These are phyloP conservation scores for Tetradesmus lagerheimii DNA, from an alignment of 139 green algal genomes.

Conservation along the genomic window DNA sequence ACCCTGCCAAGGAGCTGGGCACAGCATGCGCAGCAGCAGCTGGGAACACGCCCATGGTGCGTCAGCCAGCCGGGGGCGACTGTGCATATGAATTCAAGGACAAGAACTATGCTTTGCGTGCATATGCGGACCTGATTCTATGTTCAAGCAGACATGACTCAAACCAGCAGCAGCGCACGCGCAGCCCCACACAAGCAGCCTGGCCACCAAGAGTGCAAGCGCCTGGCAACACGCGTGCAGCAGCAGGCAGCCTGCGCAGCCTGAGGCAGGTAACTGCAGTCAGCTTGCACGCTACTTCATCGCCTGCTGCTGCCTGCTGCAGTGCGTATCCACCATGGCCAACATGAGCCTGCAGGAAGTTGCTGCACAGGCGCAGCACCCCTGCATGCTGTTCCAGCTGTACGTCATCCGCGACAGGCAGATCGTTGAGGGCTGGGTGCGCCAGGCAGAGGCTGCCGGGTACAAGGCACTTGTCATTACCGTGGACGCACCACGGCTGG, in stretches of 20 bases:
- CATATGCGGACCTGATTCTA: too few species aligned
- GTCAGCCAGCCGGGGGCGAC: background rate
- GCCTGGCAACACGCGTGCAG: too few species aligned
- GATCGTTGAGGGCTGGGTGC: slow-evolving; percentile 73
- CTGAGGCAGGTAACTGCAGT: background rate
- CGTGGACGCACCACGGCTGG: slow-evolving; percentile 88
- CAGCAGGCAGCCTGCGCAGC: too few species aligned
- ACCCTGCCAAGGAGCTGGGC: slow-evolving; percentile 74
- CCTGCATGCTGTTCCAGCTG: slow-evolving; percentile 81
- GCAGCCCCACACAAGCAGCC: too few species aligned
- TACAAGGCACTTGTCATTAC: slow-evolving; percentile 90
- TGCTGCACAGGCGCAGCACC: slow-evolving; percentile 47
- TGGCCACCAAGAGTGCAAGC: too few species aligned
- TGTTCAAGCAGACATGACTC: too few species aligned
- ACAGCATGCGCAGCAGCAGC: slow-evolving; percentile 30
- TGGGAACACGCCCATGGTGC: slow-evolving; percentile 53
- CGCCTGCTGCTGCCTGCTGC: slow-evolving; percentile 8
- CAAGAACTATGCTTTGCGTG: background rate
- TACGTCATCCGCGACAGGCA: slow-evolving; percentile 77
- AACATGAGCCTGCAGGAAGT: slow-evolving; percentile 70
- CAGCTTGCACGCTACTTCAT: background rate
- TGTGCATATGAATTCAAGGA: background rate
- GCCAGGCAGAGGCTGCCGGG: slow-evolving; percentile 70
- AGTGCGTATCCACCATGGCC: slow-evolving; percentile 83
- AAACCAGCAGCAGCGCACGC: too few species aligned